Conservation (phyloP, 2,329 filamentous ascomycete genomes). For the Cladosporium sp. region DNA sequence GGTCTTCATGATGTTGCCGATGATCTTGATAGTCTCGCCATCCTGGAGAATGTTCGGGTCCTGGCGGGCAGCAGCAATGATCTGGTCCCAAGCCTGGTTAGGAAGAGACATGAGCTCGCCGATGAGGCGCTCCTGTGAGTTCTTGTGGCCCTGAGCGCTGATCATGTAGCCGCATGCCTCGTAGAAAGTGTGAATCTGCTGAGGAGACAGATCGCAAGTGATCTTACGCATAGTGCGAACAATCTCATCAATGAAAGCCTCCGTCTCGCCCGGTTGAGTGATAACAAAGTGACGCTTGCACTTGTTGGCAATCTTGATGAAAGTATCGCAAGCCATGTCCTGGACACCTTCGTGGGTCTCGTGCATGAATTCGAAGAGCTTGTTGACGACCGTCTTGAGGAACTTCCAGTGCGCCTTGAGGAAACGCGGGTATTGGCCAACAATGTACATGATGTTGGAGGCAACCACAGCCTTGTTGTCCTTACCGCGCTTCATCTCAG, state of each 20-base stretch:
- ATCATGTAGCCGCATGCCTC: constrained; percentile 99
- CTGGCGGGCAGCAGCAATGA: constrained; percentile 82
- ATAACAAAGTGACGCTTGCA: constrained; percentile 97
- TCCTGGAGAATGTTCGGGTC: constrained; percentile 88
- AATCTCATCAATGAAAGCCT: constrained; percentile 98
- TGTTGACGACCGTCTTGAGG: constrained; percentile 98
- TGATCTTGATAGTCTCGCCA: constrained; percentile 94
- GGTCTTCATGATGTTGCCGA: constrained; percentile 99
- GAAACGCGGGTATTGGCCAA: constrained; percentile 97
- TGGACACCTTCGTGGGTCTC: constrained; percentile 99
- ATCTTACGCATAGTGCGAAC: constrained; percentile 94
- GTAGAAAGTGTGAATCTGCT: constrained; percentile 98
- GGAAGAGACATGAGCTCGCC: constrained; percentile 90
- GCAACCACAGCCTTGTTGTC: constrained; percentile 99
- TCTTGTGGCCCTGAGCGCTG: constrained; percentile 92
- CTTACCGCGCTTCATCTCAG: constrained; percentile 98
- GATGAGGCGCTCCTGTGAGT: constrained; percentile 87
- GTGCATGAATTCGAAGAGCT: constrained; percentile 99
- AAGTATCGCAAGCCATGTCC: constrained; percentile 99
- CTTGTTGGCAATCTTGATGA: constrained; percentile 99
- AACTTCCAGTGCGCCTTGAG: constrained; percentile 99
- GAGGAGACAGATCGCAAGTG: constrained; percentile 89
- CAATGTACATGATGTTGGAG: constrained; percentile 99
- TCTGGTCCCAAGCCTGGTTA: constrained; percentile 92
- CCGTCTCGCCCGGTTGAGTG: constrained; percentile 86